Evolutionary conservation across 768 basidiomycete species (phyloP).

Genomic region (Boletus tylopilopsis): DNA sequence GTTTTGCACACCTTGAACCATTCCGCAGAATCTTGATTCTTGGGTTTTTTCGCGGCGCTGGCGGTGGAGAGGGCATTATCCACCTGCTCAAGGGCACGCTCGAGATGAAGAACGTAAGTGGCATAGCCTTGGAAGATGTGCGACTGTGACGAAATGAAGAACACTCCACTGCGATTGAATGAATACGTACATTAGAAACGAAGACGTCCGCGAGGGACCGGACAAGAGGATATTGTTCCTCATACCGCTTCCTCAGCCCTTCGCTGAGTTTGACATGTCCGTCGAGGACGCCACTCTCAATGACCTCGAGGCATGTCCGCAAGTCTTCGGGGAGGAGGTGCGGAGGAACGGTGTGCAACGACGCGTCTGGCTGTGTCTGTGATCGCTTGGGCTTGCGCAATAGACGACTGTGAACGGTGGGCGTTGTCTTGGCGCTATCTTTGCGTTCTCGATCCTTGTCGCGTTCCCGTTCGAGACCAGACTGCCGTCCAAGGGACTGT

Average conservation of each 20-base stretch:
- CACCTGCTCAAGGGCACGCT: slow-evolving; percentile 83
- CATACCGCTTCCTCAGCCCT: slow-evolving; percentile 84
- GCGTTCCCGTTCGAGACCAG: slow-evolving; percentile 40
- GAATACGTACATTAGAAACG: slow-evolving; percentile 74
- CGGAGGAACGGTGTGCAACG: slow-evolving; percentile 56
- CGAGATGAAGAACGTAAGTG: slow-evolving; percentile 90
- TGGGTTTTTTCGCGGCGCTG: slow-evolving; percentile 66
- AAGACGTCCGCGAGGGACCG: slow-evolving; percentile 95
- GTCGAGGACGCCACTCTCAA: slow-evolving; percentile 81
- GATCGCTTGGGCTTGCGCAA: slow-evolving; percentile 70
- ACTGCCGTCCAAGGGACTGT: slow-evolving; percentile 72
- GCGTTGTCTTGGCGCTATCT: slow-evolving; percentile 37
- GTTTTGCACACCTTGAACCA: slow-evolving; percentile 76
- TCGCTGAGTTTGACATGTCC: slow-evolving; percentile 87
- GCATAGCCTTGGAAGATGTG: slow-evolving; percentile 94
- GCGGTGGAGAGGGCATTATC: slow-evolving; percentile 70
- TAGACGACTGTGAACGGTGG: slow-evolving; percentile 40
- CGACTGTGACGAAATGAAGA: slow-evolving; percentile 50
- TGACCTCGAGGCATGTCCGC: slow-evolving; percentile 78
- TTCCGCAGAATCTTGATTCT: slow-evolving; percentile 75
- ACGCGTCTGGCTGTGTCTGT: slow-evolving; percentile 44
- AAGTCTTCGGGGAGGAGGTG: slow-evolving; percentile 87
- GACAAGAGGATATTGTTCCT: slow-evolving; percentile 93
- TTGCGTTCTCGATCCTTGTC: slow-evolving; percentile 48
- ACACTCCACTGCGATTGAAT: slow-evolving; percentile 3